Base-by-base conservation (phyloP, 176 grass and related monocot species). In the Carex cristatella region DNA sequence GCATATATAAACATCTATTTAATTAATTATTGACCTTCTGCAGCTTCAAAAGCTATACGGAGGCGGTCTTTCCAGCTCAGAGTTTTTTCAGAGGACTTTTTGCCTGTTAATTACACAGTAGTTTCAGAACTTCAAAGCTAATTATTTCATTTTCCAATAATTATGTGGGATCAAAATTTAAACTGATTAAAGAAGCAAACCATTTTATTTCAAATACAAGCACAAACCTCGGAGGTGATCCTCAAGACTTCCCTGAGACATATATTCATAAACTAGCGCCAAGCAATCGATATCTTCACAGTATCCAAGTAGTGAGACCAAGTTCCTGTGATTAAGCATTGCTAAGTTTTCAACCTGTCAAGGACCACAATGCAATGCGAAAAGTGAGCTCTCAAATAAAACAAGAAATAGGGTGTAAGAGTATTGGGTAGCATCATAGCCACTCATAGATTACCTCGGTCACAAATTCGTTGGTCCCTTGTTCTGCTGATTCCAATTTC, bases 221-320 rank as follows among this genome's bases (percentile, higher is more conserved):
- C 6, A 77, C 9, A 16, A 68, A 88, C 87, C 82, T 85, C 65
- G 65, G 19, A 88, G 60, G 59, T 85, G 81, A 84, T 88, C 82
- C 1, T 71, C 53, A 68, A 88, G 73, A 62, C 23, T 85, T 23
- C 87, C 87, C 53, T 57, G 18, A 71, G 87, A 30, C 87, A 88
- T 88, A 74, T 70, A 88, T 53, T 88, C 86, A 31, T 88, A 88
- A 72, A 84, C 46, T n/a, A 88, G 81, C 11, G 68, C 86, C 14
- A 88, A 11, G 30, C 84, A 79, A 51, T 78, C 54, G 11, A 60
- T 16, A 72, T 80, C 81, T 78, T 75, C 83, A 33, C 87, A 80
- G 60, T 84, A 85, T 58, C 87, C 87, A 61, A 88, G 19, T 4
- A 88, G 58, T 27, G 59, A 33, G 63, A 88, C 73, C 30, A 85